phyloP scores from a whole-genome alignment of 2,329 filamentous ascomycete species.

The Fusarium sp. region DNA sequence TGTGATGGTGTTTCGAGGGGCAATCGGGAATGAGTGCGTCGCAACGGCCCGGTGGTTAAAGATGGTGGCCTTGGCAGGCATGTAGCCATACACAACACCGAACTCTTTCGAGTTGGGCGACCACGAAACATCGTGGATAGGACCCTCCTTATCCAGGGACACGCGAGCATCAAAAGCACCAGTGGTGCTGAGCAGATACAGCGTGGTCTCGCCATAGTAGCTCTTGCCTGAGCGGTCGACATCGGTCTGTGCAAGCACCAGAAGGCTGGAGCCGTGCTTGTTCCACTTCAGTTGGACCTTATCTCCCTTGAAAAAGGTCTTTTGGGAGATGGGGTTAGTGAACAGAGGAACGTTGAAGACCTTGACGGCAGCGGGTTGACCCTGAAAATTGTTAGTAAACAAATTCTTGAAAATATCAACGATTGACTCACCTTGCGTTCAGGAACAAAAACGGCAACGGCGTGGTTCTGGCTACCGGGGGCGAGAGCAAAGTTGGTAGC shows the following conservation, averaged over 20 bases:
- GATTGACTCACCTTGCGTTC: slow-evolving; percentile 82
- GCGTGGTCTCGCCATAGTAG: slow-evolving; percentile 98
- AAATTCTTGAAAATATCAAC: not conserved
- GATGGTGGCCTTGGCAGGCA: slow-evolving; percentile 99
- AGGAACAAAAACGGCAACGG: slow-evolving; percentile 94
- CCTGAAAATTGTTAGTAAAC: slow-evolving; percentile 65
- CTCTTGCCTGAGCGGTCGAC: slow-evolving; percentile 99
- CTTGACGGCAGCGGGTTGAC: slow-evolving; percentile 93
- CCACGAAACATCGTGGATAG: slow-evolving; percentile 98
- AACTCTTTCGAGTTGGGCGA: slow-evolving; percentile 98
- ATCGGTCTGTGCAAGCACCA: slow-evolving; percentile 97
- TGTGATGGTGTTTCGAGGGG: slow-evolving; percentile 91
- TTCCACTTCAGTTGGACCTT: slow-evolving; percentile 99
- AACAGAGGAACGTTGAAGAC: slow-evolving; percentile 96
- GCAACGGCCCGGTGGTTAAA: slow-evolving; percentile 91
- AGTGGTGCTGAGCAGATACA: slow-evolving; percentile 94
- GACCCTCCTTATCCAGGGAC: slow-evolving; percentile 94
- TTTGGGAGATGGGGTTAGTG: slow-evolving; percentile 86
- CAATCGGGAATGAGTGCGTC: slow-evolving; percentile 88
- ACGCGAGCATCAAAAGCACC: slow-evolving; percentile 94
- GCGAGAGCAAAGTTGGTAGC: slow-evolving; percentile 91
- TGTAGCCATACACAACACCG: slow-evolving; percentile 96
- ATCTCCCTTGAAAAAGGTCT: slow-evolving; percentile 99
- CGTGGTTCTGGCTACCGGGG: slow-evolving; percentile 85
- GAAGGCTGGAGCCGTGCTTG: slow-evolving; percentile 87